A percentile compares a stretch with the other conserved stretches of the same genome.
Evolutionary conservation across 345 rosid genomes (phyloP).

Genomic region (Lepidium africanum): DNA sequence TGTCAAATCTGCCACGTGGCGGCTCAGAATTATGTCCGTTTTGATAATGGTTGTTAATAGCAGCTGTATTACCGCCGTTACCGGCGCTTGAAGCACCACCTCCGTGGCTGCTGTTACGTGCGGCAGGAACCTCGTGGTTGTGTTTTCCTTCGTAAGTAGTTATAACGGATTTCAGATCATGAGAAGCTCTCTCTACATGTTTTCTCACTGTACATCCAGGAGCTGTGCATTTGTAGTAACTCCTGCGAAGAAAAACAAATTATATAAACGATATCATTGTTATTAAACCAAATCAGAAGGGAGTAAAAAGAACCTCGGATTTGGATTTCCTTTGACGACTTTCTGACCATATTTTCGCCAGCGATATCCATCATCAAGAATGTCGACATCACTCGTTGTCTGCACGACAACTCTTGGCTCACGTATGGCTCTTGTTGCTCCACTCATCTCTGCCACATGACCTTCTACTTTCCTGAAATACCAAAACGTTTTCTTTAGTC

Average conservation of each 20-base stretch:
- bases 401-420: slow-evolving; percentile 99
- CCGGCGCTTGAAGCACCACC: slow-evolving; percentile 7
- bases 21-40: slow-evolving; percentile 45
- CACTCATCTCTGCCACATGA: slow-evolving; percentile 74
- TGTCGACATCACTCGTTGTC: slow-evolving; percentile 95
- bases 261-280: not conserved
- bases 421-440: slow-evolving; percentile 87
- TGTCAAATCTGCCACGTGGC: slow-evolving; percentile 53
- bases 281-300: not conserved
- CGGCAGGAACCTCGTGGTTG: slow-evolving; percentile 94
- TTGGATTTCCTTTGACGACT: slow-evolving; percentile 98
- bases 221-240: slow-evolving; percentile 95
- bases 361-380: slow-evolving; percentile 93
- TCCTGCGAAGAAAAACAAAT: slow-evolving; percentile 56
- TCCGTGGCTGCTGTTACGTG: slow-evolving; percentile 67
- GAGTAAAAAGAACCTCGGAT: slow-evolving; percentile 72
- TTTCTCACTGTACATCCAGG: slow-evolving; percentile 92
- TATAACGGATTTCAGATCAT: slow-evolving; percentile 90
- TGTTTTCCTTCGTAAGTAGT: slow-evolving; percentile 98
- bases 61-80: slow-evolving; percentile 24
- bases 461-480: slow-evolving; percentile 69
- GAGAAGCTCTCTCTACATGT: slow-evolving; percentile 98
- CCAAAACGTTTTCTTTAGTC: not conserved
- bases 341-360: slow-evolving; percentile 99
- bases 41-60: slow-evolving; percentile 32